Base-by-base conservation (phyloP, 331 rosid genomes). In the Erythrophleum ivorense region DNA sequence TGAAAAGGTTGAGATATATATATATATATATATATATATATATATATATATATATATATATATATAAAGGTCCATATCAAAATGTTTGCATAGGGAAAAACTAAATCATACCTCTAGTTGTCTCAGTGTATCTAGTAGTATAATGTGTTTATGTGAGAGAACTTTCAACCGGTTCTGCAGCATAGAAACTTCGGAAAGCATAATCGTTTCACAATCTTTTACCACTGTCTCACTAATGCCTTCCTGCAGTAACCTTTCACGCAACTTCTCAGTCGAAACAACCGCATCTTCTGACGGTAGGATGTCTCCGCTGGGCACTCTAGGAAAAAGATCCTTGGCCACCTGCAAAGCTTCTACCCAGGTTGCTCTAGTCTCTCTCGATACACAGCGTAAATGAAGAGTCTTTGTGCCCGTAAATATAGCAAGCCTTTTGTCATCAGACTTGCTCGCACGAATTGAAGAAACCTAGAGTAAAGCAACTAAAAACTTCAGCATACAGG, bases 331-430 rank as follows among this genome's bases (percentile, higher is more conserved):
- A n/a, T n/a, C n/a, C n/a, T 94, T 94, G 10, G 97, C 93, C 33
- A 92, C 88, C 75, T 90, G 88, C 84, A 94, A 81, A 3, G 97
- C 94, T 73, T 92, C 98, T 38, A 94, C 82, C 98, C 98, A 94
- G 50, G 85, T 64, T 83, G 94, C 90, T 84, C 98, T 91, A 85
- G 89, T 93, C 78, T 92, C 97, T 84, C 91, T 88, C 41, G 97
- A 87, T 63, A 87, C 85, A 81, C 97, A 91, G 34, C 94, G 81
- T 88, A 94, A 82, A 82, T 94, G 98, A 75, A 94, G 98, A 75
- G 97, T 94, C 84, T 90, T 94, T 41, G 97, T 94, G 68, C 98
- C 98, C 24, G 98, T 91, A 84, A 94, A 92, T 84, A 94, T 85
- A 54, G 97, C 91, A 83, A 94, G 97, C 76, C 98, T 86, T 78